phyloP scores from a whole-genome alignment of 306 rosid genomes.

The Canavalia gladiata region DNA sequence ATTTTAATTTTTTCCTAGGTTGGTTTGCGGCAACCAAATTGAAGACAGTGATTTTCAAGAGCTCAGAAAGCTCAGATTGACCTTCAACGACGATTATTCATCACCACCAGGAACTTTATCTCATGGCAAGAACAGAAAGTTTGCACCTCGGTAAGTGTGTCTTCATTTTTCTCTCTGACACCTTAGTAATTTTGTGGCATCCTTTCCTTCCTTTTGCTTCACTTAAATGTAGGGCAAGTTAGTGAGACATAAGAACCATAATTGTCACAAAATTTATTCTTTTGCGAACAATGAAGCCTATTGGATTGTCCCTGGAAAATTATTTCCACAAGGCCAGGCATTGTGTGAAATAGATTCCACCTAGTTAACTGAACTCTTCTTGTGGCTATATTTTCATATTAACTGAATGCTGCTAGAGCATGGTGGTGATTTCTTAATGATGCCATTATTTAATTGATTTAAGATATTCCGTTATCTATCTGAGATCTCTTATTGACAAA shows the following conservation, averaged over 20 bases:
- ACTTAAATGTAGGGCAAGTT: constrained; percentile 21
- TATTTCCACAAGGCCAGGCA: constrained; percentile 18
- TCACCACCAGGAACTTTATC: constrained; percentile 43
- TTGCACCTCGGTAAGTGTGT: constrained; percentile 68
- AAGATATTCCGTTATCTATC: constrained; percentile 15
- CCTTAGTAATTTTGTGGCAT: constrained; percentile 26
- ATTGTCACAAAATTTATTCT: constrained; percentile 11
- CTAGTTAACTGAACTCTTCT: constrained; percentile 2
- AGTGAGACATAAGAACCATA: constrained; percentile 9
- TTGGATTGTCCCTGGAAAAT: constrained; percentile 5
- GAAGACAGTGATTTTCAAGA: constrained; percentile 61
- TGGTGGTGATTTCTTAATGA: constrained; percentile 24
- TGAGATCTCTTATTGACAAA: constrained; percentile 22
- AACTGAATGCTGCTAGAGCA: background rate
- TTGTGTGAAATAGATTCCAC: constrained; percentile 7
- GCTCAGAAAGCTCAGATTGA: constrained; percentile 48
- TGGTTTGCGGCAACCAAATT: constrained; percentile 68
- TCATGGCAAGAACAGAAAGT: constrained; percentile 64
- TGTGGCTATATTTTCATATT: constrained; percentile 14
- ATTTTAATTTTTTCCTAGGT: constrained; percentile 56
- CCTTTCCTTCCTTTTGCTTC: constrained; percentile 26
- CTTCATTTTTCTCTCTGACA: constrained; percentile 34
- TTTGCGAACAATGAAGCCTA: constrained; percentile 18
- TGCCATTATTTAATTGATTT: constrained; percentile 13
- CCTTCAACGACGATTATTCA: constrained; percentile 56